Base-by-base conservation (phyloP, 2,329 filamentous ascomycete genomes). In the Neonectria faginata region DNA sequence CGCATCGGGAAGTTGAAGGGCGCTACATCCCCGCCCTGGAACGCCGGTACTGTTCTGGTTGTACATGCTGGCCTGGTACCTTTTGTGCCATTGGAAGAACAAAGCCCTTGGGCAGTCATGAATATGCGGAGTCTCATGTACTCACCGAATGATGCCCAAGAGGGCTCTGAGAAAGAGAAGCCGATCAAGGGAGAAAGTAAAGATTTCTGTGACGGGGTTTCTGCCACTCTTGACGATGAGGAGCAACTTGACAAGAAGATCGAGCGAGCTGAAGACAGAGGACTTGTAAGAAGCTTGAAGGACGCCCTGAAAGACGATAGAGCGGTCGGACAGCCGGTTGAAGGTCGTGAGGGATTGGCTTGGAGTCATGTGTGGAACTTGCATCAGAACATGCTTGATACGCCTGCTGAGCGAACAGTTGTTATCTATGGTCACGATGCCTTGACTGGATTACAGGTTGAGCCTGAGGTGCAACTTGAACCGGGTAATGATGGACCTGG, bases 391-490 rank as follows among this genome's bases (percentile, higher is more conserved):
- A 41, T 52, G n/a, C 61, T 70, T 6, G 50, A 65, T 6, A 18
- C 47, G 44, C 41, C 54, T 5, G 33, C 67, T 54, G 33, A 69
- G 22, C 80, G 84, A 6, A 86, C 82, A 18, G 92, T 91, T 0
- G 90, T 95, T 14, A 84, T 96, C 44, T 97, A 96, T 74, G 93
- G 93, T 0, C 94, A 97, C 74, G 92, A 97, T 76, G 87, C 92
- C 14, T 88, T 88, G 69, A 79, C 81, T 1, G 92, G 92, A 0
- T 82, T 97, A 2, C 75, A 75, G 31, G 60, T 79, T 33, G 71
- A 86, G 0, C 25, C 39, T 1, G 39, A 55, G 0, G 56, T 66
- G 2, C 55, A 66, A 8, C 18, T 64, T 31, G 11, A 25, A 7
- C 31, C 29, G 12, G 29, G 18, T 10, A 29, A 18, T 1, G 8